Conservation (phyloP, 352 stramenopile species). For the Pythium coloratum region DNA sequence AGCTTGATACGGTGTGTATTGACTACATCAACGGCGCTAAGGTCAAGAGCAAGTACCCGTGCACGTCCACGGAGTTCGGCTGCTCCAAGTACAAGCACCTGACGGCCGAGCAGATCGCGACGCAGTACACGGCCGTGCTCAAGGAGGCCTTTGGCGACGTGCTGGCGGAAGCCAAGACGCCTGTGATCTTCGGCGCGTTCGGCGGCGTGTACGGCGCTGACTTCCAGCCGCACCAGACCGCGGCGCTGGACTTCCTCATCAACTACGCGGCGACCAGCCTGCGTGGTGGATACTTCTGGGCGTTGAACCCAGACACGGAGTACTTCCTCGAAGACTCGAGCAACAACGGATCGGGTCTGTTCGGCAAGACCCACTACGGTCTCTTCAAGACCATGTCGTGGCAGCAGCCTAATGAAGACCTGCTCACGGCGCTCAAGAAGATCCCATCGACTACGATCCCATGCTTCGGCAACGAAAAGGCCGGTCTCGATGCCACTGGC, state of each 20-base stretch:
- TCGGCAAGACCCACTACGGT: conserved; percentile 57
- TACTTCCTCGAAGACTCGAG: conserved; percentile 57
- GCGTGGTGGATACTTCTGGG: conserved; percentile 66
- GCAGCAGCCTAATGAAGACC: conserved; percentile 50
- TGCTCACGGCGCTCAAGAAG: conserved; percentile 46
- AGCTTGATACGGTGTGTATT: conserved; percentile 31
- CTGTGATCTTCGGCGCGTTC: conserved; percentile 63
- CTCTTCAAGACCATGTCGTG: conserved; percentile 56
- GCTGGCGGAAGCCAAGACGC: conserved; percentile 28
- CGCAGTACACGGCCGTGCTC: conserved; percentile 47
- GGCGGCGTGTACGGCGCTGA: conserved; percentile 59
- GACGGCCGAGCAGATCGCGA: conserved; percentile 20
- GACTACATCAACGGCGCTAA: conserved; percentile 47
- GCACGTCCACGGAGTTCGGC: conserved; percentile 36
- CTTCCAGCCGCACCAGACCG: conserved; percentile 52
- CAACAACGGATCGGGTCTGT: conserved; percentile 41
- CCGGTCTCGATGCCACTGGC: background rate
- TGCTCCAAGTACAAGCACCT: conserved; percentile 52
- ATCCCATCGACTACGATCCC: conserved; percentile 48
- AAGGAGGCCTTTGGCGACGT: conserved; percentile 43
- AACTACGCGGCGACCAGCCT: conserved; percentile 44
- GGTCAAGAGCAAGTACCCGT: conserved; percentile 37
- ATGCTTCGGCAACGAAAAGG: conserved; percentile 51
- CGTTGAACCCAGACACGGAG: conserved; percentile 60
- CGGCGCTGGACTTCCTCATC: conserved; percentile 60